phyloP scores from a whole-genome alignment of 257 asterid species.

The Vinca minor region DNA sequence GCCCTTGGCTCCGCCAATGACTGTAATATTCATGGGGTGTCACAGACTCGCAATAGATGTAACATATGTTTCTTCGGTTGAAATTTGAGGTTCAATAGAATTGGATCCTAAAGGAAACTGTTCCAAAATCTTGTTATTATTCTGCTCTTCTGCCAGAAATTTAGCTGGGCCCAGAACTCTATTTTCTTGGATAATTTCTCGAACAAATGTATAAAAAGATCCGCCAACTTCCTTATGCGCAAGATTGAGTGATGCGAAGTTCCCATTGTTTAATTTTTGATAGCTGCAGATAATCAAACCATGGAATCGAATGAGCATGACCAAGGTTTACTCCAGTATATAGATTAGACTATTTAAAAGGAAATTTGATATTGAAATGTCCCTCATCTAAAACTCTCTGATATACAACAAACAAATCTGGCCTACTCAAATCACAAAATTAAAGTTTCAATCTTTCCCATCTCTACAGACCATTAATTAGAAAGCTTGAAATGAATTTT shows the following conservation, averaged over 20 bases:
- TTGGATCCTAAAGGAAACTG: slow-evolving; percentile 58
- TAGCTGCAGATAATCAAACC: slow-evolving; percentile 40
- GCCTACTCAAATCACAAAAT: too few relatives aligned
- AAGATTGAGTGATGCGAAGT: slow-evolving; percentile 74
- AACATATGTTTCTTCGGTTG: slow-evolving; percentile 23
- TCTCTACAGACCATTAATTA: too few relatives aligned
- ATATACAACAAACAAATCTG: too few relatives aligned
- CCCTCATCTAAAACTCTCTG: too few relatives aligned
- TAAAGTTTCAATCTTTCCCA: too few relatives aligned
- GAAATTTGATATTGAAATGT: neutral
- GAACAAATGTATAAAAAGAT: slow-evolving; percentile 76
- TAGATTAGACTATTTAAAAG: neutral
- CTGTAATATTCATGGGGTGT: slow-evolving; percentile 16
- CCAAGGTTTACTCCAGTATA: neutral
- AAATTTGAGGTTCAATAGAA: slow-evolving; percentile 44
- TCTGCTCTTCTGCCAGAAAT: slow-evolving; percentile 34
- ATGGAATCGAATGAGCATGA: neutral
- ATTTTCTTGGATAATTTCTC: slow-evolving; percentile 89
- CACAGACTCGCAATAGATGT: slow-evolving; percentile 10
- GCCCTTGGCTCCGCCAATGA: too few relatives aligned
- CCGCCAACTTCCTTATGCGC: slow-evolving; percentile 96
- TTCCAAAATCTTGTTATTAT: slow-evolving; percentile 31
- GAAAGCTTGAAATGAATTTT: too few relatives aligned
- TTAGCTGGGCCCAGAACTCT: slow-evolving; percentile 77
- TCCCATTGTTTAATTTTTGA: slow-evolving; percentile 56